A percentile compares a stretch with the other conserved stretches of the same genome.
Conservation (phyloP, 2,329 filamentous ascomycete species). For the Blastomyces emzantsi region DNA sequence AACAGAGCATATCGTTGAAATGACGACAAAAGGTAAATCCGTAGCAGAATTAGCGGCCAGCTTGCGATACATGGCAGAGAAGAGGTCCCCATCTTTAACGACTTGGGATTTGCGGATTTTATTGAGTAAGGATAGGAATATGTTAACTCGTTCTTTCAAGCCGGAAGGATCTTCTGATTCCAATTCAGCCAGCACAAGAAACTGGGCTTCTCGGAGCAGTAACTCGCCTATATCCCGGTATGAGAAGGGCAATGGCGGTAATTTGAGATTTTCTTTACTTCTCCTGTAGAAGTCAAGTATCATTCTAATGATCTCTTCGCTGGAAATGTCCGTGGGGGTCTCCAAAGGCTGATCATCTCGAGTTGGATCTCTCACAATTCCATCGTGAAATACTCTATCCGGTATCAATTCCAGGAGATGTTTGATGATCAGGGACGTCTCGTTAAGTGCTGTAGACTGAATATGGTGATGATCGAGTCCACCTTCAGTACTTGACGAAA, state of each 20-base stretch:
- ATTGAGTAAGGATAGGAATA: slow-evolving; percentile 46
- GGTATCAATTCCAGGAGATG: slow-evolving; percentile 56
- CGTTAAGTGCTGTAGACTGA: slow-evolving; percentile 25
- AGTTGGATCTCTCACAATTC: not conserved
- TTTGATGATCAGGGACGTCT: slow-evolving; percentile 39
- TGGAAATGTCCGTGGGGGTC: slow-evolving; percentile 14
- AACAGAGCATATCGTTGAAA: slow-evolving; percentile 43
- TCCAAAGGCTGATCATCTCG: not conserved
- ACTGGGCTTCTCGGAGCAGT: slow-evolving; percentile 52
- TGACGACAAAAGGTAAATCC: slow-evolving; percentile 28
- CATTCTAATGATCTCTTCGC: slow-evolving; percentile 46
- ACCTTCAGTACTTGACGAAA: slow-evolving; percentile 19
- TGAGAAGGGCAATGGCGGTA: slow-evolving; percentile 51
- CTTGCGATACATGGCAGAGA: slow-evolving; percentile 26
- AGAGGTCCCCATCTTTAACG: slow-evolving; percentile 28
- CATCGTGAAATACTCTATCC: slow-evolving; percentile 47
- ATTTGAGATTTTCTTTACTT: slow-evolving; percentile 61
- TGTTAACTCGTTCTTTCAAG: slow-evolving; percentile 49
- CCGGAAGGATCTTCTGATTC: slow-evolving; percentile 30
- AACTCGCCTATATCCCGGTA: slow-evolving; percentile 50
- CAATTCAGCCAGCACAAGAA: slow-evolving; percentile 28
- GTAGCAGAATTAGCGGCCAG: slow-evolving; percentile 19
- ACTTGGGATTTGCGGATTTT: slow-evolving; percentile 32
- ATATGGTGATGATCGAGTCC: slow-evolving; percentile 14
- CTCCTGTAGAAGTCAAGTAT: slow-evolving; percentile 60